Base-by-base conservation (phyloP, 306 rosid genomes). In the Malus orientalis region DNA sequence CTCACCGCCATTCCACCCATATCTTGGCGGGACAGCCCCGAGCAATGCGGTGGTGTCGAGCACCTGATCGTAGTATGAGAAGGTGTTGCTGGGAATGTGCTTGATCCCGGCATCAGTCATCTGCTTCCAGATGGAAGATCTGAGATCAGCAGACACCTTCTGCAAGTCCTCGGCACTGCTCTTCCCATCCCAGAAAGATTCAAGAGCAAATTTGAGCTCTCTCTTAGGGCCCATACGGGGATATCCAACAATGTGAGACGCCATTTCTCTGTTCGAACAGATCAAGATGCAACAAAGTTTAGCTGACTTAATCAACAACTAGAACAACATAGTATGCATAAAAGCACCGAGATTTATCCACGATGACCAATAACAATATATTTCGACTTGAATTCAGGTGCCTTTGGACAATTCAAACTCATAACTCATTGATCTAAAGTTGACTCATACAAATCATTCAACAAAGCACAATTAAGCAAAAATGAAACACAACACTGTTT, bases 161-260 rank as follows among this genome's bases (percentile, higher is more conserved):
- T 89, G 69, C 84, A 93, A 82, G 81, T 93, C 97, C 25, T 89
- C 98, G 0, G 98, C 93, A 5, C 87, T 91, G 93, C 84, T 93
- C 88, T 93, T 93, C 1, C 86, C 83, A 79, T 93, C 98, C 98
- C 98, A 93, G 82, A 89, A 93, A 1, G 98, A 89, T 71, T 93
- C 98, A 71, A 91, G 78, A 25, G 98, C 96, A 74, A 93, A 93
- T 90, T 93, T 93, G 77, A 93, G 92, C 93, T 93, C 98, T 81
- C 98, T 93, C 88, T 93, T 93, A 73, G 96, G 98, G 78, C 98
- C 98, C 98, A 93, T 75, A 30, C 98, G 95, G 16, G 98, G 98
- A 73, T 93, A 93, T 86, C 98, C 98, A 76, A 91, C 94, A 75
- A 93, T 88, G 77, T 93, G 98, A 11, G 98, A 93, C 36, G 90